Conservation (phyloP, 2,329 filamentous ascomycete genomes). For the Penicillium crustosum region DNA sequence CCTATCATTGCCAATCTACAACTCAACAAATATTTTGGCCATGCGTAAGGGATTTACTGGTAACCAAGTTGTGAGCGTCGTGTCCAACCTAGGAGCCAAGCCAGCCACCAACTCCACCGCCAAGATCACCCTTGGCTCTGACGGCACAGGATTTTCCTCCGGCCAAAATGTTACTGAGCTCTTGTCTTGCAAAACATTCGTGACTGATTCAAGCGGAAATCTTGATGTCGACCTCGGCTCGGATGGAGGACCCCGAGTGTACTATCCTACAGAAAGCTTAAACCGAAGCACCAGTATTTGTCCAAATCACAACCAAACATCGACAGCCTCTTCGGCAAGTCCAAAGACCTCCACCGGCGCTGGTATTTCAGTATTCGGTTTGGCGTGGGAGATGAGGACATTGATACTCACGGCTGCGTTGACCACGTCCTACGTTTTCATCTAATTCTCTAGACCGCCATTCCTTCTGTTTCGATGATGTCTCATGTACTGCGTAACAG, state of each 20-base stretch:
- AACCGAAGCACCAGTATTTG: conserved; percentile 10
- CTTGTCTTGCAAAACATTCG: conserved; percentile 12
- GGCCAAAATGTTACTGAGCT: conserved; percentile 13
- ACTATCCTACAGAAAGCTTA: conserved; percentile 13
- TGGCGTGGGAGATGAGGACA: neutral
- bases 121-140: conserved; percentile 8
- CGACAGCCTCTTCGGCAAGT: conserved; percentile 2
- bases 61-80: conserved; percentile 11
- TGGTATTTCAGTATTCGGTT: neutral
- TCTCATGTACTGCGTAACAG: neutral
- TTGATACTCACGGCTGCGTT: neutral
- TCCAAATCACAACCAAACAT: neutral
- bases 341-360: conserved; percentile 1
- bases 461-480: neutral
- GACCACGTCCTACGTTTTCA: neutral
- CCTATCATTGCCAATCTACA: conserved; percentile 11
- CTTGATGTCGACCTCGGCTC: conserved; percentile 14
- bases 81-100: conserved; percentile 11
- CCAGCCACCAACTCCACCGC: conserved; percentile 9
- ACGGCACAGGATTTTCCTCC: conserved; percentile 5
- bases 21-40: conserved; percentile 10
- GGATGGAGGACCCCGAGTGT: conserved; percentile 15
- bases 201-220: conserved; percentile 10
- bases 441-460: neutral
- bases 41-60: conserved; percentile 12